Evolutionary conservation across 2,329 filamentous ascomycete genomes (phyloP), one percentile per base, ranked within the genome.

Genomic region (Paraphaeosphaeria sporulosa): DNA sequence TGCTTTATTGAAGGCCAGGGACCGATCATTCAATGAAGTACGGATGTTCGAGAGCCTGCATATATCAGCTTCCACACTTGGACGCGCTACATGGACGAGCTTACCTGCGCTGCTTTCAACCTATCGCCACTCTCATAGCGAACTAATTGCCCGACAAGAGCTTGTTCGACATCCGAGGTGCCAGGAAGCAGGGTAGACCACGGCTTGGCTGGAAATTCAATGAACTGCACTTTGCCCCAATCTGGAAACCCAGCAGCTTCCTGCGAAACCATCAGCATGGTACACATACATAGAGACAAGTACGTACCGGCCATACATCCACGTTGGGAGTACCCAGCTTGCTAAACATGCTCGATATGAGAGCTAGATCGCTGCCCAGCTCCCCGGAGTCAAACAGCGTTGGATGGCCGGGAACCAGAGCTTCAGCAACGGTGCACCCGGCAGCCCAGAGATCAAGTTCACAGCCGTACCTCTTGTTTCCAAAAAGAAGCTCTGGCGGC

Each of bases 301-400:
- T 3, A 25, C 74, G 67, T 77, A 87, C 92, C 2, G 95, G 95
- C 95, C 95, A 99, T 0, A 83, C 87, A 55, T 89, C 82, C n/a
- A 84, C 78, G 47, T 90, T 90, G 0, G 95, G 95, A 1, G 94
- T 97, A 1, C 96, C 96, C 7, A 99, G 78, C 0, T 90, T 96
- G 78, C 91, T 89, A 80, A 99, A 98, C 38, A 98, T 94, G 71
- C 93, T 97, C 55, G 94, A 85, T 58, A 99, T 94, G 53, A 99
- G 82, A 0, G 92, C 91, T 42, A 99, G 83, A 78, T 99, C 95
- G 72, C 92, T 98, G 0, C 96, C 95, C 53, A 98, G 85, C 68
- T 96, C 92, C 1, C 93, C 91, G 3, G 93, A 92, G 73, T 95
- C 90, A 68, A 99, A 98, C 0, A 98, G 82, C 0, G 90, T 84